Evolutionary conservation across 768 basidiomycete species (phyloP).

Genomic region (Leccinum incarnatum): DNA sequence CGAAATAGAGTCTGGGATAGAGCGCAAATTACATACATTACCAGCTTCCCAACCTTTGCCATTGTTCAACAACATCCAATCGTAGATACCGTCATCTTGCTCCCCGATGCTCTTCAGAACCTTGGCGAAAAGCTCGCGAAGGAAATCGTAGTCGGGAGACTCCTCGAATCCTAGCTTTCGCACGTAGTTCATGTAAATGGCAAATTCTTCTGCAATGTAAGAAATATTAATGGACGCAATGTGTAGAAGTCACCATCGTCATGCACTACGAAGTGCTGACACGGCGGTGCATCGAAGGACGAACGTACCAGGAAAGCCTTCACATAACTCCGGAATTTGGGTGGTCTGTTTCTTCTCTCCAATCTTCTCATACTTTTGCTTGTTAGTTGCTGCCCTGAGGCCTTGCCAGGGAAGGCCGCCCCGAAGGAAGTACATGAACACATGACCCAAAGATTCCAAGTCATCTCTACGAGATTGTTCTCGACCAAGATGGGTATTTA

Average conservation of each 20-base stretch:
- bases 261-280: not conserved
- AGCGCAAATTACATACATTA: slow-evolving; percentile 51
- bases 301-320: slow-evolving; percentile 85
- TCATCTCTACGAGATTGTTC: slow-evolving; percentile 95
- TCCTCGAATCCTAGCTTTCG: slow-evolving; percentile 98
- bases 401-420: slow-evolving; percentile 99
- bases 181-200: slow-evolving; percentile 99
- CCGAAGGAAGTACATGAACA: slow-evolving; percentile 98
- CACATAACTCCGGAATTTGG: slow-evolving; percentile 86
- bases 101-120: slow-evolving; percentile 86
- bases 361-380: slow-evolving; percentile 99
- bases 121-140: slow-evolving; percentile 91
- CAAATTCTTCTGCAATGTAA: slow-evolving; percentile 72
- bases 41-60: slow-evolving; percentile 96
- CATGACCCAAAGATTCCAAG: slow-evolving; percentile 94
- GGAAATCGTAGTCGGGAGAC: slow-evolving; percentile 95
- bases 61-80: slow-evolving; percentile 94
- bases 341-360: slow-evolving; percentile 99
- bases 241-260: not conserved
- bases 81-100: slow-evolving; percentile 87
- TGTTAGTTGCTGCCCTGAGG: slow-evolving; percentile 95
- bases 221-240: slow-evolving; percentile 2
- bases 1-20: not conserved
- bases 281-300: not conserved
- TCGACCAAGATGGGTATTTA: slow-evolving; percentile 97